phyloP scores from a whole-genome alignment of 768 basidiomycete genomes.

The Suillus decipiens region DNA sequence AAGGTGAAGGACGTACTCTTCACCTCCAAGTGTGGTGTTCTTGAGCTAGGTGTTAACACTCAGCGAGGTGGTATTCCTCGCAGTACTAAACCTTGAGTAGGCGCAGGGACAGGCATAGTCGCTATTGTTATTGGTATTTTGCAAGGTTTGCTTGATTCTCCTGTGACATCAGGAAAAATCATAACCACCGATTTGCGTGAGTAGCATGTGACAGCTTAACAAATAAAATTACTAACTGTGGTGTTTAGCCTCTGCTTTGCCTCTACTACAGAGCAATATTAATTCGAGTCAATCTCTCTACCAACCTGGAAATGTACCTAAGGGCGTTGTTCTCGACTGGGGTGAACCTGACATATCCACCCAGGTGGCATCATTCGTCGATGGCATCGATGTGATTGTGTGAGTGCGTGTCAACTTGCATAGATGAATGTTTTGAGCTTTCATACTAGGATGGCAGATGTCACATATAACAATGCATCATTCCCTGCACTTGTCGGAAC shows the following conservation, averaged over 20 bases:
- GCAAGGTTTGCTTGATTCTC: slow-evolving; percentile 37
- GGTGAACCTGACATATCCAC: slow-evolving; percentile 58
- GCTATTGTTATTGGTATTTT: slow-evolving; percentile 64
- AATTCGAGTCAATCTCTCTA: slow-evolving; percentile 40
- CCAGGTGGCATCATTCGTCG: slow-evolving; percentile 36
- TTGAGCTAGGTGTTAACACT: slow-evolving; percentile 68
- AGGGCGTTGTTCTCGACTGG: slow-evolving; percentile 69
- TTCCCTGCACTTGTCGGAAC: slow-evolving; percentile 80
- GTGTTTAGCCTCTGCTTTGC: slow-evolving; percentile 74
- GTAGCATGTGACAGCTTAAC: slow-evolving; percentile 23
- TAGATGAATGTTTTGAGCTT: background rate
- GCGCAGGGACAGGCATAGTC: slow-evolving; percentile 85
- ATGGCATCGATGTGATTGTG: slow-evolving; percentile 67
- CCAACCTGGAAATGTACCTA: slow-evolving; percentile 29
- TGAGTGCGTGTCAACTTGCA: slow-evolving; percentile 37
- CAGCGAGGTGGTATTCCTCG: background rate
- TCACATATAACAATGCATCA: slow-evolving; percentile 87
- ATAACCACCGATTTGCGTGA: slow-evolving; percentile 74
- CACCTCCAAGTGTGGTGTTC: slow-evolving; percentile 38
- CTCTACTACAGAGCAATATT: slow-evolving; percentile 76
- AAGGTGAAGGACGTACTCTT: slow-evolving; percentile 42
- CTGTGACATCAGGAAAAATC: slow-evolving; percentile 36
- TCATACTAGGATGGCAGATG: slow-evolving; percentile 81
- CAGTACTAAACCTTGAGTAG: slow-evolving; percentile 37
- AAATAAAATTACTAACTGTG: background rate